phyloP scores from a whole-genome alignment of 1,284 basidiomycete genomes.

The Moesziomyces antarcticus region DNA sequence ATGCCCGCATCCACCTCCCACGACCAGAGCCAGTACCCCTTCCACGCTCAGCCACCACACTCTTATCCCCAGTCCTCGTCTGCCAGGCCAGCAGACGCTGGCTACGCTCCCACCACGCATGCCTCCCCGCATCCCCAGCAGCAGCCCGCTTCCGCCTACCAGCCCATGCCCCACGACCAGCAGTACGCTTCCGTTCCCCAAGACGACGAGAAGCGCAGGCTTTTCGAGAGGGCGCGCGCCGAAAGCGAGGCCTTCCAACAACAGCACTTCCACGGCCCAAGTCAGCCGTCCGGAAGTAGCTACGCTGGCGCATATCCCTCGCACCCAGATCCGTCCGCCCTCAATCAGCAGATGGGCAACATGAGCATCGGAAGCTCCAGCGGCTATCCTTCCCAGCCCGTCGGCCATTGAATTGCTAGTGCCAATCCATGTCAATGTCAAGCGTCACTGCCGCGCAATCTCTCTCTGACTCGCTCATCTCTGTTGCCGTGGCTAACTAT shows the following conservation, averaged over 20 bases:
- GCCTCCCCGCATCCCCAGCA: slow-evolving; percentile 18
- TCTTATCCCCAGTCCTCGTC: slow-evolving; percentile 16
- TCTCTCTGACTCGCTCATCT: not conserved
- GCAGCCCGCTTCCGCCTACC: slow-evolving; percentile 12
- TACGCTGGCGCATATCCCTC: slow-evolving; percentile 23
- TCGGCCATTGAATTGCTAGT: slow-evolving; percentile 14
- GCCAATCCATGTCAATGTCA: not conserved
- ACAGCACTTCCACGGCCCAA: slow-evolving; percentile 34
- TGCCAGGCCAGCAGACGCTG: slow-evolving; percentile 6
- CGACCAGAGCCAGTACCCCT: slow-evolving; percentile 61
- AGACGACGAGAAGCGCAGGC: slow-evolving; percentile 62
- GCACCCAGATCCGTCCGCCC: slow-evolving; percentile 18
- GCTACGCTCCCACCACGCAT: slow-evolving; percentile 9
- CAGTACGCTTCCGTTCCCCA: slow-evolving; percentile 41
- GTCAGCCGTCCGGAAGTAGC: slow-evolving; percentile 9
- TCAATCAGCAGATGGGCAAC: slow-evolving; percentile 30
- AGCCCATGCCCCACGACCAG: slow-evolving; percentile 13
- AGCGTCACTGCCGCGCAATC: not conserved
- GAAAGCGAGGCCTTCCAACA: slow-evolving; percentile 63
- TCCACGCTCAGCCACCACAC: slow-evolving; percentile 19
- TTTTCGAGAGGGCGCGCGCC: slow-evolving; percentile 60
- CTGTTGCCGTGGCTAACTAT: no score
- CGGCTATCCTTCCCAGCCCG: slow-evolving; percentile 25
- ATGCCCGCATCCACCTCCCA: slow-evolving; percentile 59
- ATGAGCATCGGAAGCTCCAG: slow-evolving; percentile 32